Evolutionary conservation across 768 basidiomycete genomes (phyloP).

Genomic region (Tricholoma bakamatsutake): DNA sequence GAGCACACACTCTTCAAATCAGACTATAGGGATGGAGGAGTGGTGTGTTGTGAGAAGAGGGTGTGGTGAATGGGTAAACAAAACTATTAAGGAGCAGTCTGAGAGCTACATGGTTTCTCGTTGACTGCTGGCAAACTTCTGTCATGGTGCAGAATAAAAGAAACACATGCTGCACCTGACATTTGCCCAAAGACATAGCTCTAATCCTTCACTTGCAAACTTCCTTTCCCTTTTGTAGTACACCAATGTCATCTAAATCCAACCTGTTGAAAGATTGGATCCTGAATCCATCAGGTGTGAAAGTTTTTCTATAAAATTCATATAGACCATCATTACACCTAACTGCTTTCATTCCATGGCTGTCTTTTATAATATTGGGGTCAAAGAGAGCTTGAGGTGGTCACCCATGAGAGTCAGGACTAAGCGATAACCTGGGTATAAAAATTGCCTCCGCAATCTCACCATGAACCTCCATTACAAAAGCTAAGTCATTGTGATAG

Average conservation of each 20-base stretch:
- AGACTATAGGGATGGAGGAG: no score
- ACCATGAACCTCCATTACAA: neutral
- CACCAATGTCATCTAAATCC: neutral
- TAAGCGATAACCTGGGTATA: neutral
- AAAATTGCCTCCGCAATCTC: neutral
- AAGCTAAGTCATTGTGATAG: neutral
- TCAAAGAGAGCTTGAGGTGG: neutral
- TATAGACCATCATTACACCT: neutral
- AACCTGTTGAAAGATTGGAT: neutral
- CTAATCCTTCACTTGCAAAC: no score
- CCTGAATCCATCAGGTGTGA: neutral
- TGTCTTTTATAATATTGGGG: neutral
- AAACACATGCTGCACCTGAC: no score
- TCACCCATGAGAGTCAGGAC: no score
- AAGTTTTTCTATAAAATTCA: neutral
- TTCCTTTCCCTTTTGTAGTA: neutral
- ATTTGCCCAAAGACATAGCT: no score
- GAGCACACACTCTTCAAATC: no score
- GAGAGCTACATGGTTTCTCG: no score
- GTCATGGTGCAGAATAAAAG: no score
- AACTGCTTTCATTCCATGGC: neutral
- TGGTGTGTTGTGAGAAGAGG: no score
- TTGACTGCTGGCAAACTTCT: no score
- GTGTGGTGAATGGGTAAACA: no score
- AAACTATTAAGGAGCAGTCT: no score